Conservation (phyloP, 2,329 filamentous ascomycete species). For the Metarhizium album region DNA sequence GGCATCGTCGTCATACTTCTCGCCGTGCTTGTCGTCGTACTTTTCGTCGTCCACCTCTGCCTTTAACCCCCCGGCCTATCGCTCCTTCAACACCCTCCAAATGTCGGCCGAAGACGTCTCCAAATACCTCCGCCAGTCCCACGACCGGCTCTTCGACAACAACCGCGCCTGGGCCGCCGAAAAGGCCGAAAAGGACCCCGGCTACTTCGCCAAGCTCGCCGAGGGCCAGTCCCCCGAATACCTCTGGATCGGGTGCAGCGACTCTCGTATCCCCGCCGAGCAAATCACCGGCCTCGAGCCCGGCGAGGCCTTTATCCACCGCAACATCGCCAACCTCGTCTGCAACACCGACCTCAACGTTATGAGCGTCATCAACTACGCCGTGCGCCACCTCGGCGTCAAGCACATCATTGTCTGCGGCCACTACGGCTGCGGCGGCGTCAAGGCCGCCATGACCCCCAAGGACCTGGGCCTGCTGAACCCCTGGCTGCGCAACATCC, state of each 20-base stretch:
- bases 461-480: conserved; percentile 61
- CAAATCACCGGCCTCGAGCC: conserved; percentile 72
- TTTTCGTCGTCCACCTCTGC: no score
- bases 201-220: conserved; percentile 53
- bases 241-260: conserved; percentile 84
- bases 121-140: conserved; percentile 48
- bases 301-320: conserved; percentile 89
- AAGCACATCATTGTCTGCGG: conserved; percentile 74
- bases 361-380: conserved; percentile 77
- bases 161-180: conserved; percentile 55
- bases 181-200: conserved; percentile 46
- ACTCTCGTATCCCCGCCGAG: conserved; percentile 85
- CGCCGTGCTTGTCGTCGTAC: not conserved
- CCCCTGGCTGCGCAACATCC: conserved; percentile 64
- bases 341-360: conserved; percentile 70
- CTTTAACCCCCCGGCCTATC: no score
- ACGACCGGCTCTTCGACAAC: conserved; percentile 58
- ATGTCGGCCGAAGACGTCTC: conserved; percentile 6
- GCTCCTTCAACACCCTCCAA: not conserved
- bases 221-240: conserved; percentile 60
- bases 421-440: conserved; percentile 68
- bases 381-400: conserved; percentile 68
- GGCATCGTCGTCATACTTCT: not conserved
- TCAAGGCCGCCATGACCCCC: conserved; percentile 63
- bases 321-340: conserved; percentile 88